Percentiles rank a stretch among this genome's conserved stretches.
Conservation (phyloP, 352 stramenopile genomes). For the Phytophthora meadii region DNA sequence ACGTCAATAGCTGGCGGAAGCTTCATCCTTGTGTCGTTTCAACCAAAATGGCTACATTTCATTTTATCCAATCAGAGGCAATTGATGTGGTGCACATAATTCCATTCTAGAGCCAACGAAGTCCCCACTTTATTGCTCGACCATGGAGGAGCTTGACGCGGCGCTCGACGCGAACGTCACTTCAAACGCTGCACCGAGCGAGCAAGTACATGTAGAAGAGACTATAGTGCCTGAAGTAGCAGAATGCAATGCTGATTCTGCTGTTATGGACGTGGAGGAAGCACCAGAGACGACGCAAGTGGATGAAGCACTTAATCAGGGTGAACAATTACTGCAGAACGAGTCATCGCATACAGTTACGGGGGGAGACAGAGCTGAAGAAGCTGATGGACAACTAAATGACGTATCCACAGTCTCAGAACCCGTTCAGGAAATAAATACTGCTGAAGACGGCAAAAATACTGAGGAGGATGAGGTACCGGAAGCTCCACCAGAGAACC, state of each 20-base stretch:
- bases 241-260: background rate
- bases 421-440: too few relatives aligned
- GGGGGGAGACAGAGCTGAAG: background rate
- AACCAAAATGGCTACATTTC: slow-evolving; percentile 22
- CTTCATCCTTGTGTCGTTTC: slow-evolving; percentile 12
- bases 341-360: background rate
- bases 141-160: slow-evolving; percentile 30
- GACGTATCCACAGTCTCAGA: background rate
- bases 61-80: slow-evolving; percentile 22
- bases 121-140: slow-evolving; percentile 18
- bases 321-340: background rate
- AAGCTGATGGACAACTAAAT: background rate
- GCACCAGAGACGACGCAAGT: slow-evolving; percentile 10
- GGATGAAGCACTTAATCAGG: slow-evolving; percentile 4
- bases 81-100: slow-evolving; percentile 13
- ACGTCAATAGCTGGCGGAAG: slow-evolving; percentile 1
- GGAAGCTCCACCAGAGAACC: background rate
- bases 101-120: slow-evolving; percentile 4
- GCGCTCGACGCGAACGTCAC: slow-evolving; percentile 2
- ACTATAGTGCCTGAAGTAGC: background rate
- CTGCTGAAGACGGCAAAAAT: background rate
- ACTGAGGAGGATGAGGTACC: background rate
- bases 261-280: background rate
- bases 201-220: slow-evolving; percentile 1
- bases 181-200: background rate